These are phyloP conservation scores for Ampelomyces quisqualis DNA, from an alignment of 2,329 filamentous ascomycete species.

Conservation along the genomic window DNA sequence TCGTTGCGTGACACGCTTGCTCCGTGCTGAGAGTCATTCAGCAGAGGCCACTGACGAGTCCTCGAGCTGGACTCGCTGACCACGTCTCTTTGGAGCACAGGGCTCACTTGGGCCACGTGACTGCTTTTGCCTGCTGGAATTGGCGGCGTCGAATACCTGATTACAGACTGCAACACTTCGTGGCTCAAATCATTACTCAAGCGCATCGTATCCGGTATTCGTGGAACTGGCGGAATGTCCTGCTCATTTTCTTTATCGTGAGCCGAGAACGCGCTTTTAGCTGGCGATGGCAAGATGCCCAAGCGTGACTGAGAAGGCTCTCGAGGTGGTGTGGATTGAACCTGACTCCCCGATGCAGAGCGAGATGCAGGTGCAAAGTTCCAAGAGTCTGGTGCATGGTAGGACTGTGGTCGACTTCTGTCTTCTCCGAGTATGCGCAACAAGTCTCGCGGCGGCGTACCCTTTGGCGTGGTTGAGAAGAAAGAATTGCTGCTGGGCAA, in stretches of 20 bases:
- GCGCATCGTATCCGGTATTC: constrained; percentile 25
- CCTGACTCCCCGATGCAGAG: constrained; percentile 12
- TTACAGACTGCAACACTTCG: constrained; percentile 30
- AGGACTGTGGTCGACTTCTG: constrained; percentile 30
- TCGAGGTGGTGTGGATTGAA: constrained; percentile 7
- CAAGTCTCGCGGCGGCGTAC: constrained; percentile 28
- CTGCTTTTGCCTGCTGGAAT: constrained; percentile 9
- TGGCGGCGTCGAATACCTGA: constrained; percentile 30
- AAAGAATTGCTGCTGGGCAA: constrained; percentile 21
- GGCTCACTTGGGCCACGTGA: background rate
- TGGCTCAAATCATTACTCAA: constrained; percentile 24
- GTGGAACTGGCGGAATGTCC: constrained; percentile 33
- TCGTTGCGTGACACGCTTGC: no score
- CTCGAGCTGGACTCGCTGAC: no score
- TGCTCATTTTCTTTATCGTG: constrained; percentile 20
- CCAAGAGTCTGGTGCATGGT: constrained; percentile 35
- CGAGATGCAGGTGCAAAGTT: constrained; percentile 15
- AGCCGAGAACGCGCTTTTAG: constrained; percentile 31
- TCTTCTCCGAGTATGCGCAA: constrained; percentile 14
- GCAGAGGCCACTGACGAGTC: no score
- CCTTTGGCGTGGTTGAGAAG: constrained; percentile 17
- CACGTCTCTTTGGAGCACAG: no score
- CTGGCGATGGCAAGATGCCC: constrained; percentile 32
- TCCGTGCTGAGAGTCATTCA: no score
- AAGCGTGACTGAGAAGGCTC: constrained; percentile 13